Evolutionary conservation across 2,329 filamentous ascomycete genomes (phyloP), one percentile per base, ranked within the genome.

Genomic region (Ramularia collo-cygni): DNA sequence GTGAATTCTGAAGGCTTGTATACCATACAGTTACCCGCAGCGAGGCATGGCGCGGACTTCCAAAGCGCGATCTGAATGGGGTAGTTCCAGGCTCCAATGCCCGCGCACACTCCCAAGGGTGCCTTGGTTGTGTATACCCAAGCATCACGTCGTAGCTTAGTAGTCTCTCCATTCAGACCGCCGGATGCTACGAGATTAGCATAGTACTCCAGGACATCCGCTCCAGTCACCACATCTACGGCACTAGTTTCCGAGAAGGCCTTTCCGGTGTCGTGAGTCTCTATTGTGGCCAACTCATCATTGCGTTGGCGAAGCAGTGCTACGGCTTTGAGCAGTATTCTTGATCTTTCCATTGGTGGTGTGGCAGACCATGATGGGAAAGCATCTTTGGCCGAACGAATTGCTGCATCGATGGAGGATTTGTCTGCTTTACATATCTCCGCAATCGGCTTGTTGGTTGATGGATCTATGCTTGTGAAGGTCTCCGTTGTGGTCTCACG

Each of bases 1-100:
- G 87, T 93, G 61, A 85, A 83, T 68, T 93, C 87, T 51, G 83
- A 89, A 6, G 86, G 85, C 65, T 93, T 93, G 68, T 93, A 93
- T 31, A 93, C 77, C 83, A 93, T 89, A 58, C 82, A 85, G 65
- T 93, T 93, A 14, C 86, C 86, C 1, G 86, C 86, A 3, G 86
- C 85, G 10, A 93, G 72, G 54, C 86, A 92, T 0, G 87, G 84
- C 1, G 83, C 85, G 1, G 84, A 88, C 64, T 93, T 93, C 86
- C 86, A 93, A 1, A 93, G 71, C 7, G 86, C 86, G 63, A 93
- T 93, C 62, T 93, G 86, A 49, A 93, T 84, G 9, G 87, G 87
- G 59, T 93, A 93, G 65, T 93, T 93, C 86, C 86, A 93, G 10
- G 87, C 87, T 40, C 86, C 87, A 51, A 93, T 93, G 42, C 85